Evolutionary conservation across 2,329 filamentous ascomycete species (phyloP), one percentile per base, ranked within the genome.

Genomic region (Aspergillus fumigatus): DNA sequence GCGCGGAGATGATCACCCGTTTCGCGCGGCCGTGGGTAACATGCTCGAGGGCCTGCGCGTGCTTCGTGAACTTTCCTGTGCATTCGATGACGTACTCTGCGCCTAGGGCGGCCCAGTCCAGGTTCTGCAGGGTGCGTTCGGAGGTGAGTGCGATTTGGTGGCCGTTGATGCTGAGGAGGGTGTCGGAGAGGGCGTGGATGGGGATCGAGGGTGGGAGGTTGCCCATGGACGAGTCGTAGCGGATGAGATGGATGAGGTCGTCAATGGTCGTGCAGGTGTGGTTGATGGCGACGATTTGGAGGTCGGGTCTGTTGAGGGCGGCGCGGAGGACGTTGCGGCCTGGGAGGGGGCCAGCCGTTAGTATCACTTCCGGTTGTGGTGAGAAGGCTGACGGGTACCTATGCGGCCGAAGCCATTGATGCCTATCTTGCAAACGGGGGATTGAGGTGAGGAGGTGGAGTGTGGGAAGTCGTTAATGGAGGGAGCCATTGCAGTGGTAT

Each of bases 341-440:
- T 69, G 51, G 19, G 23, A 4, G 51, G 19, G 23, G 6, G 14
- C 17, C 9, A 4, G 21, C 1, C 5, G 2, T 57, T 25, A 56
- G 41, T 47, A 50, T 2, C 38, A 10, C 32, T n/a, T n/a, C 14
- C 29, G 19, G 7, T 27, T 25, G 5, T 5, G 11, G 17, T 6
- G 27, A 3, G 19, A 25, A 29, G 29, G 14, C 10, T 21, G 21
- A n/a, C 6, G 25, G 17, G 11, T 48, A 69, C 67, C 92, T 79
- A 96, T 96, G 78, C 92, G 90, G 80, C 92, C 92, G 83, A 96
- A 96, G 77, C 92, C 91, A 86, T 95, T 96, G 86, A 94, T 95
- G 76, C 90, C 90, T 75, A 92, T 88, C 85, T 92, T 87, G 78
- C 65, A 68, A 25, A 57, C 54, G 8, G 62, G 56, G 14, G 55